phyloP scores from a whole-genome alignment of 306 rosid species.

The Castanea sativa region DNA sequence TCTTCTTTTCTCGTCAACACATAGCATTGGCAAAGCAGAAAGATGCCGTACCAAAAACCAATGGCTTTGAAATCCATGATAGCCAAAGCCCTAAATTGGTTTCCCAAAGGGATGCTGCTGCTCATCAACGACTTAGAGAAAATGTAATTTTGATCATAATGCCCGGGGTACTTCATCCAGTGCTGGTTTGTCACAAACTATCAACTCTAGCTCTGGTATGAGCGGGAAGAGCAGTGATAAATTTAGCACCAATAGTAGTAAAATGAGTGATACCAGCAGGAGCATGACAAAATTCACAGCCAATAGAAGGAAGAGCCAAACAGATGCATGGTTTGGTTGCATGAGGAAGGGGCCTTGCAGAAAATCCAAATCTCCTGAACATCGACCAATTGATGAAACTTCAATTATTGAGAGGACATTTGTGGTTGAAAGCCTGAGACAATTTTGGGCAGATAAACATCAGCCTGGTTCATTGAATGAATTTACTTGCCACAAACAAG shows the following conservation, averaged over 20 bases:
- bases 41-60: constrained; percentile 26
- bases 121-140: constrained; percentile 27
- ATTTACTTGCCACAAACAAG: constrained; percentile 69
- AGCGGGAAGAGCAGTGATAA: constrained; percentile 47
- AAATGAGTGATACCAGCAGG: constrained; percentile 49
- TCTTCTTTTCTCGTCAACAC: constrained; percentile 75
- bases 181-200: constrained; percentile 34
- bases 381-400: constrained; percentile 47
- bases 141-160: constrained; percentile 28
- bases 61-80: constrained; percentile 18
- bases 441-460: constrained; percentile 85
- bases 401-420: constrained; percentile 58
- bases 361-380: constrained; percentile 60
- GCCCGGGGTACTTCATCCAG: constrained; percentile 25
- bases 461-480: constrained; percentile 68
- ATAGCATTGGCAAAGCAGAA: constrained; percentile 33
- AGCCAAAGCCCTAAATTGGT: constrained; percentile 33
- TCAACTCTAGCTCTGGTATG: constrained; percentile 36
- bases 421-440: constrained; percentile 56
- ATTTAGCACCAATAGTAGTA: constrained; percentile 33
- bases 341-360: constrained; percentile 63
- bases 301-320: constrained; percentile 47
- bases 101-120: constrained; percentile 23
- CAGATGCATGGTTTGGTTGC: constrained; percentile 65
- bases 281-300: constrained; percentile 51